Percentiles rank a stretch among this genome's conserved stretches.
Evolutionary conservation across 2,329 filamentous ascomycete species (phyloP).

Genomic region (Aulographum hederae): DNA sequence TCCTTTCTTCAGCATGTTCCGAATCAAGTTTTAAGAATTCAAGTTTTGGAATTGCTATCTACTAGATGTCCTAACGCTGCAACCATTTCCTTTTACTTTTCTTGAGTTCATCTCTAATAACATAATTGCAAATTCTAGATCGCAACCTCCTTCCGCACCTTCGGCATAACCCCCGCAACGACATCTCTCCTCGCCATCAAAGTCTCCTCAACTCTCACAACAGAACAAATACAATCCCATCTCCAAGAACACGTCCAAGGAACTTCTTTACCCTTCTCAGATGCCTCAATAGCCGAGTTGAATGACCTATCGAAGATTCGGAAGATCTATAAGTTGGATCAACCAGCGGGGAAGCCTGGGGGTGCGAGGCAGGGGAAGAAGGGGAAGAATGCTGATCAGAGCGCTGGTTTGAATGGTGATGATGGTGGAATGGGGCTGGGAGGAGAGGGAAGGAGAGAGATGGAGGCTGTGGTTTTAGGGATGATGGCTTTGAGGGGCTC

Average conservation of each 20-base stretch:
- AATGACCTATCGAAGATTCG: slow-evolving; percentile 3
- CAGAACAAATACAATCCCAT: slow-evolving; percentile 37
- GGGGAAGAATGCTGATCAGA: not conserved
- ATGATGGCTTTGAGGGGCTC: slow-evolving; percentile 6
- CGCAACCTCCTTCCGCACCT: slow-evolving; percentile 74
- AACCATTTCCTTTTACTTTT: too few relatives aligned
- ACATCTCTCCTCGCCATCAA: slow-evolving; percentile 66
- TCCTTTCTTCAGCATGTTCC: too few relatives aligned
- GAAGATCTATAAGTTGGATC: slow-evolving; percentile 6
- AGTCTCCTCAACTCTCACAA: slow-evolving; percentile 28
- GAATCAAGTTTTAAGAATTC: too few relatives aligned
- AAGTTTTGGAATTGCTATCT: too few relatives aligned
- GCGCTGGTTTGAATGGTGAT: not conserved
- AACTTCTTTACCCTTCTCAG: slow-evolving; percentile 36
- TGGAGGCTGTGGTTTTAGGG: slow-evolving; percentile 6
- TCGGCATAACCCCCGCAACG: slow-evolving; percentile 58
- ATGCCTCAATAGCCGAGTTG: slow-evolving; percentile 22
- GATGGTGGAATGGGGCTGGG: slow-evolving; percentile 1
- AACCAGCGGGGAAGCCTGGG: not conserved
- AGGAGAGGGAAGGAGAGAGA: slow-evolving; percentile 21
- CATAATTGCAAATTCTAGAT: slow-evolving; percentile 39
- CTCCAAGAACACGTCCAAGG: slow-evolving; percentile 45
- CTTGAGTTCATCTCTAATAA: slow-evolving; percentile 7
- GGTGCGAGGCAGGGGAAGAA: slow-evolving; percentile 11
- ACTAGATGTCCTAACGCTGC: too few relatives aligned